A percentile compares a stretch with the other conserved stretches of the same genome.
Conservation (phyloP, 768 basidiomycete species). For the Heimioporus sp. region DNA sequence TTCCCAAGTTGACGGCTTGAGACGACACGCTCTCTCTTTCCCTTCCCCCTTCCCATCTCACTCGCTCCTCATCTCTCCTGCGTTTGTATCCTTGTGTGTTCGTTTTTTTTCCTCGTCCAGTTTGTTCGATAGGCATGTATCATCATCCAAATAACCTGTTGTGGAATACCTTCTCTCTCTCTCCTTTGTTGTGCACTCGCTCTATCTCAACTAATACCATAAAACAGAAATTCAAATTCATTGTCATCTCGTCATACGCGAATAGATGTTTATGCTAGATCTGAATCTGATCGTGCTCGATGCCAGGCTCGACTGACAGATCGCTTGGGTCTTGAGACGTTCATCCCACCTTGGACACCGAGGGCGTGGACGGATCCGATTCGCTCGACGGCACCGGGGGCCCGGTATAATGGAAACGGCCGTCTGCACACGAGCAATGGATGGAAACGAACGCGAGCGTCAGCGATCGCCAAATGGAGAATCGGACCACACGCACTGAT, state of each 20-base stretch:
- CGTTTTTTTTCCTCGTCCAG: neutral
- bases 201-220: neutral
- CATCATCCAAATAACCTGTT: neutral
- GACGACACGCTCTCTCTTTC: conserved; percentile 13
- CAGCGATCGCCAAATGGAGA: too few relatives aligned
- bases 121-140: conserved; percentile 7
- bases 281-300: too few relatives aligned
- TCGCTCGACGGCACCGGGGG: conserved; percentile 35
- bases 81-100: conserved; percentile 1
- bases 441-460: too few relatives aligned
- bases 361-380: neutral
- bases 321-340: neutral
- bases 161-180: neutral
- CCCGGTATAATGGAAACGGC: conserved; percentile 42
- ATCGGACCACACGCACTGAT: conserved; percentile 43
- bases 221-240: neutral
- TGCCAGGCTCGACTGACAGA: too few relatives aligned
- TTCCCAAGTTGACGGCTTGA: conserved; percentile 69
- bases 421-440: conserved; percentile 29
- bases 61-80: neutral
- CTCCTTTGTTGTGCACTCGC: neutral
- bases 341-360: neutral
- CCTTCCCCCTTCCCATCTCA: neutral
- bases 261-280: too few relatives aligned
- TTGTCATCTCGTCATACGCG: too few relatives aligned